Evolutionary conservation across 306 rosid genomes (phyloP).

Genomic region (Castanospermum australe): DNA sequence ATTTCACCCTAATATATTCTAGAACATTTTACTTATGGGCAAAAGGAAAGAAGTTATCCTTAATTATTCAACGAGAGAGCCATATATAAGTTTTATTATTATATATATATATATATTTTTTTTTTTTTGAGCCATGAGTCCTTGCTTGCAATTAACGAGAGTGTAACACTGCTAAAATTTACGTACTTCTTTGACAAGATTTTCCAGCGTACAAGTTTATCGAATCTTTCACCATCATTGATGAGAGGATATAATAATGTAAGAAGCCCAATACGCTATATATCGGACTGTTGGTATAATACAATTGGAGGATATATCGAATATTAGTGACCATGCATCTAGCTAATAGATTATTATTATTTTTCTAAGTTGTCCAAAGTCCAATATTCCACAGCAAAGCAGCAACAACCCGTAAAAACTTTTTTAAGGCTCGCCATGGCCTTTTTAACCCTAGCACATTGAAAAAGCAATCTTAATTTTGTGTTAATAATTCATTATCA

Average conservation of each 20-base stretch:
- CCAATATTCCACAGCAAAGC: slow-evolving; percentile 39
- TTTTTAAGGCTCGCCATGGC: slow-evolving; percentile 17
- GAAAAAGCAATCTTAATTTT: slow-evolving; percentile 12
- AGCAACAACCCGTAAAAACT: slow-evolving; percentile 18
- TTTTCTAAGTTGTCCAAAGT: background rate
- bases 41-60: background rate
- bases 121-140: background rate
- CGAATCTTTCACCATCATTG: background rate
- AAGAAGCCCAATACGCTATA: background rate
- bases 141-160: background rate
- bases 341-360: background rate
- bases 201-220: background rate
- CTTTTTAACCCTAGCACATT: slow-evolving; percentile 11
- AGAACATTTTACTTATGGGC: background rate
- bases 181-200: too few relatives aligned
- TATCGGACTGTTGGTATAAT: background rate
- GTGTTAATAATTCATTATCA: background rate
- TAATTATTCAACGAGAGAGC: background rate
- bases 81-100: background rate
- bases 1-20: too few relatives aligned
- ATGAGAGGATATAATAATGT: background rate
- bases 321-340: slow-evolving; percentile 5
- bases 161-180: background rate
- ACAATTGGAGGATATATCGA: background rate
- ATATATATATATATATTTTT: too few relatives aligned